phyloP scores from a whole-genome alignment of 805 yeast species.

The Spathaspora passalidarum region DNA sequence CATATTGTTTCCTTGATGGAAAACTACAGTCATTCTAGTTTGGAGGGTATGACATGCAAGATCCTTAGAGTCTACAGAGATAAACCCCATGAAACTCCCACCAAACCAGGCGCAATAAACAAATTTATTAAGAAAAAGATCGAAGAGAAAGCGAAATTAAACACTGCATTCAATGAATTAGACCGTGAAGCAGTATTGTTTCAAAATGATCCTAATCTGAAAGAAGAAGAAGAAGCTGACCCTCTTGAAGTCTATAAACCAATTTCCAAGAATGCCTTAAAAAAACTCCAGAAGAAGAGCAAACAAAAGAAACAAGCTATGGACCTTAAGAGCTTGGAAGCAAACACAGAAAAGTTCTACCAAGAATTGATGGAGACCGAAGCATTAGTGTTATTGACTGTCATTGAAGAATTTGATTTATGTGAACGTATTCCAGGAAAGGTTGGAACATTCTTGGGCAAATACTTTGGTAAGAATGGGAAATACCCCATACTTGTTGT shows the following conservation, averaged over 20 bases:
- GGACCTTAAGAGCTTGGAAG: constrained; percentile 10
- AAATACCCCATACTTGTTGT: constrained; percentile 28
- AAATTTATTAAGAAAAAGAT: neutral
- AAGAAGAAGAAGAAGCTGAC: neutral
- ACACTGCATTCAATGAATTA: constrained; percentile 10
- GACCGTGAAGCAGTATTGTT: constrained; percentile 11
- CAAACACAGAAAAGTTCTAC: constrained; percentile 23
- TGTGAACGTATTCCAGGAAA: constrained; percentile 28
- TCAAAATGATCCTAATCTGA: neutral
- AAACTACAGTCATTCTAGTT: constrained; percentile 10
- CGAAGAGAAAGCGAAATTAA: neutral
- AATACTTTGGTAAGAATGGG: constrained; percentile 28
- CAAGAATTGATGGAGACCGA: constrained; percentile 35
- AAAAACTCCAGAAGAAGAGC: constrained; percentile 15
- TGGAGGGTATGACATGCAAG: constrained; percentile 13
- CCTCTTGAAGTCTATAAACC: constrained; percentile 12
- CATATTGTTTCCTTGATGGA: constrained; percentile 17
- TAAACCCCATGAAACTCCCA: neutral
- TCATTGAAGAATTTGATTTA: constrained; percentile 35
- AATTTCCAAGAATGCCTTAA: constrained; percentile 16
- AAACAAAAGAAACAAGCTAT: constrained; percentile 7
- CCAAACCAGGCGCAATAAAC: neutral
- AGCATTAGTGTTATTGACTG: constrained; percentile 37
- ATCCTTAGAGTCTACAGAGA: constrained; percentile 15
- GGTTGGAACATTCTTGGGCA: constrained; percentile 17